These are phyloP conservation scores for Rhododendron ferrugineum DNA, from an alignment of 148 eudicot genomes.

Conservation along the genomic window DNA sequence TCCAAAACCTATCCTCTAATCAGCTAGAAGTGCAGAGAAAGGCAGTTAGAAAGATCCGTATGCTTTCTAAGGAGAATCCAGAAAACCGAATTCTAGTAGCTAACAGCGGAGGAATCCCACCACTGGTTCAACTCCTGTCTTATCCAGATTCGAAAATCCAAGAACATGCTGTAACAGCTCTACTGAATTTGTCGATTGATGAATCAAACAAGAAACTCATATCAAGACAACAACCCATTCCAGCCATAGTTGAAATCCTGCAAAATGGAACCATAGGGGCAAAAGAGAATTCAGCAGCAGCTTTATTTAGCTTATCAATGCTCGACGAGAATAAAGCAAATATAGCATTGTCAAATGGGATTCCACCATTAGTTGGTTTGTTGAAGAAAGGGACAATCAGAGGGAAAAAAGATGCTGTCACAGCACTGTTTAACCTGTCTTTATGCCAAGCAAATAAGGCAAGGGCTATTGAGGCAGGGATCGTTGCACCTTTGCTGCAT, in stretches of 20 bases:
- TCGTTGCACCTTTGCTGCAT: slow-evolving; percentile 41
- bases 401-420: slow-evolving; percentile 79
- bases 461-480: slow-evolving; percentile 64
- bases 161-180: slow-evolving; percentile 76
- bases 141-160: slow-evolving; percentile 59
- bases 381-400: slow-evolving; percentile 57
- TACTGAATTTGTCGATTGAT: slow-evolving; percentile 72
- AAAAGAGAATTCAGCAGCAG: slow-evolving; percentile 83
- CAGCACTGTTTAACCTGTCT: slow-evolving; percentile 67
- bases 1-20: slow-evolving; percentile 42
- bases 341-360: slow-evolving; percentile 58
- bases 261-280: slow-evolving; percentile 53
- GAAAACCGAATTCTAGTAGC: slow-evolving; percentile 64
- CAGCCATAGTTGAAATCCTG: slow-evolving; percentile 57
- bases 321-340: slow-evolving; percentile 68
- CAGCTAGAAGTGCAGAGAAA: slow-evolving; percentile 49
- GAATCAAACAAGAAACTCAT: slow-evolving; percentile 63
- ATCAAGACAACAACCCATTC: slow-evolving; percentile 49
- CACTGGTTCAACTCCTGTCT: slow-evolving; percentile 48
- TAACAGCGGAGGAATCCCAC: slow-evolving; percentile 58
- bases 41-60: slow-evolving; percentile 58
- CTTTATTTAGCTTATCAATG: slow-evolving; percentile 82
- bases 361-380: slow-evolving; percentile 60
- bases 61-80: slow-evolving; percentile 62
- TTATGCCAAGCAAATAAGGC: slow-evolving; percentile 46